Conservation (phyloP, 2,329 filamentous ascomycete genomes). For the Penicillium corylophilum region DNA sequence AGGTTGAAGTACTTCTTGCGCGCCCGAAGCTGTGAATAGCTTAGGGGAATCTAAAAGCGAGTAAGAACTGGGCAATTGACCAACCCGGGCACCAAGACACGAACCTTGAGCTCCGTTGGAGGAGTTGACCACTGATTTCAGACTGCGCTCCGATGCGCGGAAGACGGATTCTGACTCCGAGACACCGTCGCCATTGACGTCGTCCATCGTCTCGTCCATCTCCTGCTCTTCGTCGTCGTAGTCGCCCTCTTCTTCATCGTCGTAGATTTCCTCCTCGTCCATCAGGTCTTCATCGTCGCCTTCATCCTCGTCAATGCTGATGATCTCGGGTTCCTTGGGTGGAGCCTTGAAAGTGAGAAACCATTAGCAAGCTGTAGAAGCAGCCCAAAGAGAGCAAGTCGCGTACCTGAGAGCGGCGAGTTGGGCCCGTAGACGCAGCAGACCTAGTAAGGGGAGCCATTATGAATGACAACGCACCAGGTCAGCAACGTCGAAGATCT, state of each 20-base stretch:
- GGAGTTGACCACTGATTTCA: slow-evolving; percentile 16
- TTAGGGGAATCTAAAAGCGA: slow-evolving; percentile 25
- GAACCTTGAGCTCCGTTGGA: slow-evolving; percentile 16
- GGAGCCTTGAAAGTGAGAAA: slow-evolving; percentile 14
- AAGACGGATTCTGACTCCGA: slow-evolving; percentile 29
- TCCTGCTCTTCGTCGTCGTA: slow-evolving; percentile 23
- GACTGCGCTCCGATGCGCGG: slow-evolving; percentile 23
- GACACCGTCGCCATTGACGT: slow-evolving; percentile 28
- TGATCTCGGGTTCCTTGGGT: slow-evolving; percentile 35
- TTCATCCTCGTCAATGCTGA: slow-evolving; percentile 41
- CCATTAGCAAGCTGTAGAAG: slow-evolving; percentile 13
- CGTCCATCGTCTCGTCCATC: slow-evolving; percentile 31
- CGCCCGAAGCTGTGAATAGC: slow-evolving; percentile 47
- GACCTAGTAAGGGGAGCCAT: slow-evolving; percentile 45
- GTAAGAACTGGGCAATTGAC: slow-evolving; percentile 7
- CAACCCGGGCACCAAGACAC: neutral
- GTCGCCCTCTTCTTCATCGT: slow-evolving; percentile 26
- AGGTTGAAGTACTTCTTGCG: slow-evolving; percentile 56
- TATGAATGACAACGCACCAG: slow-evolving; percentile 3
- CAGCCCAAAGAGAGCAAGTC: slow-evolving; percentile 1
- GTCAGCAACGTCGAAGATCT: neutral
- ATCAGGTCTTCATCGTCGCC: slow-evolving; percentile 27
- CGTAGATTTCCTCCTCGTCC: slow-evolving; percentile 24
- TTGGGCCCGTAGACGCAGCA: slow-evolving; percentile 24
- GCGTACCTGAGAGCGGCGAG: slow-evolving; percentile 18